Evolutionary conservation across 108 stramenopile genomes (phyloP).

Genomic region (Bacterosira constricta): DNA sequence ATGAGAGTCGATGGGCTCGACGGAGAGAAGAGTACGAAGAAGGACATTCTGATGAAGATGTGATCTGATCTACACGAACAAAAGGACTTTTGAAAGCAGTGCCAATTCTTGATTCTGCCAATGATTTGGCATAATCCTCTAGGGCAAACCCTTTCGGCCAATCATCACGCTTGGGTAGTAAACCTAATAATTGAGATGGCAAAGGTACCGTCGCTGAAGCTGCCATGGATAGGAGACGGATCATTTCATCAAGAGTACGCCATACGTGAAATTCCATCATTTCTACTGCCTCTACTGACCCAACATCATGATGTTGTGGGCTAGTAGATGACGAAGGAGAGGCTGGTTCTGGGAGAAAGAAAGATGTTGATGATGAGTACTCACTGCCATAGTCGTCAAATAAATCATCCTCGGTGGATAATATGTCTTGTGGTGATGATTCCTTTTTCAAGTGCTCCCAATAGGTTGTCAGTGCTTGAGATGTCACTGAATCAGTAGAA

Average conservation of each 20-base stretch:
- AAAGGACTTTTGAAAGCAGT: constrained; percentile 28
- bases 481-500: constrained; percentile 11
- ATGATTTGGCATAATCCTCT: constrained; percentile 27
- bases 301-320: not conserved
- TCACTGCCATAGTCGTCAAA: not conserved
- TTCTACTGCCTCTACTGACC: constrained; percentile 14
- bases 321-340: not conserved
- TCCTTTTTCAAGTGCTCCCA: constrained; percentile 15
- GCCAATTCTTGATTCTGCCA: constrained; percentile 7
- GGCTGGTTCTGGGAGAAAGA: constrained; percentile 9
- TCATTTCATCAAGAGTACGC: constrained; percentile 31
- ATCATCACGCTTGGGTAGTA: constrained; percentile 37
- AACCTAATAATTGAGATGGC: constrained; percentile 38
- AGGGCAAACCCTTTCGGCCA: constrained; percentile 40
- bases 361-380: not conserved
- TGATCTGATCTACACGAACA: constrained; percentile 27
- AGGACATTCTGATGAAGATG: not conserved
- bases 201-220: constrained; percentile 20
- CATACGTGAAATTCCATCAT: constrained; percentile 42
- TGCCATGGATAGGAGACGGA: constrained; percentile 32
- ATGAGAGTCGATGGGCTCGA: constrained; percentile 28
- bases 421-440: not conserved
- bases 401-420: constrained; percentile 12
- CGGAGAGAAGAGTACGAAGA: constrained; percentile 28
- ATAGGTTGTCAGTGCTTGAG: constrained; percentile 20